A percentile compares a stretch with the other conserved stretches of the same genome.
Evolutionary conservation across 2,329 filamentous ascomycete species (phyloP).

Genomic region (Emydomyces testavorans): DNA sequence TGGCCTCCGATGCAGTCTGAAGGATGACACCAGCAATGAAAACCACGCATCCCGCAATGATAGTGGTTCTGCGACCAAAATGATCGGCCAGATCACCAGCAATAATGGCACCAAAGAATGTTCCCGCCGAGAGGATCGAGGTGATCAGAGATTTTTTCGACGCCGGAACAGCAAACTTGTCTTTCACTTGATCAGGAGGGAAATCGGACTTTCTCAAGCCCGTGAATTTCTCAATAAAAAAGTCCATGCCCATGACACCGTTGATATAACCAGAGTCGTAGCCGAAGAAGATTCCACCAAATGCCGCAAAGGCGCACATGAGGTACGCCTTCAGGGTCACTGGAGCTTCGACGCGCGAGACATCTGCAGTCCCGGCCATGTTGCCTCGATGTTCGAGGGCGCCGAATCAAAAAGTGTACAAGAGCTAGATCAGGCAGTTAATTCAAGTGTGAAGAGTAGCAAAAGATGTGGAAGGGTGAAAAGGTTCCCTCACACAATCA

Average conservation of each 20-base stretch:
- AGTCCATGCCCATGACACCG: conserved; percentile 41
- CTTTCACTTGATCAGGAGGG: neutral
- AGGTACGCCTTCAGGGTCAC: conserved; percentile 49
- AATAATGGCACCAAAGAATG: conserved; percentile 67
- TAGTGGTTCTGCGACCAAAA: conserved; percentile 53
- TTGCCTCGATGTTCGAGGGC: neutral
- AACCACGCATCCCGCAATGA: conserved; percentile 59
- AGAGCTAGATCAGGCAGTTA: too few relatives aligned
- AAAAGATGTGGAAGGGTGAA: too few relatives aligned
- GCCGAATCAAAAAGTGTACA: too few relatives aligned
- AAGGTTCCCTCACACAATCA: too few relatives aligned
- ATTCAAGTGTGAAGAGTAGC: neutral
- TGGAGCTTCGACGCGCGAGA: conserved; percentile 46
- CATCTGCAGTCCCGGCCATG: conserved; percentile 37
- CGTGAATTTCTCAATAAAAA: conserved; percentile 30
- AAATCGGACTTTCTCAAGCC: conserved; percentile 23
- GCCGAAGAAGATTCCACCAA: conserved; percentile 51
- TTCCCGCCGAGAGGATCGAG: conserved; percentile 65
- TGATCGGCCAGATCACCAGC: conserved; percentile 66
- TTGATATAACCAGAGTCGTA: conserved; percentile 49
- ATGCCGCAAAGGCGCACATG: conserved; percentile 50
- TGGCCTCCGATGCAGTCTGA: conserved; percentile 47
- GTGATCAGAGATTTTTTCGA: conserved; percentile 52
- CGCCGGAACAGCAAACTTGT: conserved; percentile 35
- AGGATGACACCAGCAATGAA: conserved; percentile 59